These are phyloP conservation scores for Quercus alba DNA, from an alignment of 306 rosid species.

Conservation along the genomic window DNA sequence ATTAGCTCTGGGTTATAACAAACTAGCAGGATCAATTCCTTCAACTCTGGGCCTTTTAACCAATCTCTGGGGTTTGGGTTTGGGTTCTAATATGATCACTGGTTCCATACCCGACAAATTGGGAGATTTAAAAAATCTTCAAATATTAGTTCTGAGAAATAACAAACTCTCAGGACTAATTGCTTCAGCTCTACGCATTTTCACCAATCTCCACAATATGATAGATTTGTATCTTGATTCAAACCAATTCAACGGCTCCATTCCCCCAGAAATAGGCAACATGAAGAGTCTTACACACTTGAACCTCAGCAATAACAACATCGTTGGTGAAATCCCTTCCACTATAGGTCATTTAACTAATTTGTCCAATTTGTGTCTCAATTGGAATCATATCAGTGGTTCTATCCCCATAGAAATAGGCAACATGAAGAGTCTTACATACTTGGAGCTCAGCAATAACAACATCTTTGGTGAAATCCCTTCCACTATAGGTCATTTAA, in stretches of 20 bases:
- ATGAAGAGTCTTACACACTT: neutral
- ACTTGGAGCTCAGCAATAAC: neutral
- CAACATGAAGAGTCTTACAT: neutral
- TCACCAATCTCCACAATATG: neutral
- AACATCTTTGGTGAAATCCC: neutral
- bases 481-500: no score
- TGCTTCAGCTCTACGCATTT: neutral
- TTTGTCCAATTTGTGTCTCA: no score
- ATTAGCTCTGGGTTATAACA: neutral
- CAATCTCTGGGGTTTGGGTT: neutral
- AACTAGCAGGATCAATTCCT: neutral
- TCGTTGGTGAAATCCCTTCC: neutral
- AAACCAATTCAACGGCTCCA: neutral
- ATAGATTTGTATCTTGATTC: fast-evolving
- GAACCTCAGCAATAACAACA: neutral
- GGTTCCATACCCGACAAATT: neutral
- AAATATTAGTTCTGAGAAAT: neutral
- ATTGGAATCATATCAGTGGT: no score
- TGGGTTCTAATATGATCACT: neutral
- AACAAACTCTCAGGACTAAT: neutral
- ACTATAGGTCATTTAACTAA: no score
- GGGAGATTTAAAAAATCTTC: no score
- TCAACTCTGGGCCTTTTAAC: neutral
- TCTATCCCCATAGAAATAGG: neutral
- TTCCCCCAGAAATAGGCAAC: neutral